Percentiles rank a stretch among this genome's conserved stretches.
phyloP scores from a whole-genome alignment of 2,329 filamentous ascomycete species.

The Lecanoromycetidae sp. region DNA sequence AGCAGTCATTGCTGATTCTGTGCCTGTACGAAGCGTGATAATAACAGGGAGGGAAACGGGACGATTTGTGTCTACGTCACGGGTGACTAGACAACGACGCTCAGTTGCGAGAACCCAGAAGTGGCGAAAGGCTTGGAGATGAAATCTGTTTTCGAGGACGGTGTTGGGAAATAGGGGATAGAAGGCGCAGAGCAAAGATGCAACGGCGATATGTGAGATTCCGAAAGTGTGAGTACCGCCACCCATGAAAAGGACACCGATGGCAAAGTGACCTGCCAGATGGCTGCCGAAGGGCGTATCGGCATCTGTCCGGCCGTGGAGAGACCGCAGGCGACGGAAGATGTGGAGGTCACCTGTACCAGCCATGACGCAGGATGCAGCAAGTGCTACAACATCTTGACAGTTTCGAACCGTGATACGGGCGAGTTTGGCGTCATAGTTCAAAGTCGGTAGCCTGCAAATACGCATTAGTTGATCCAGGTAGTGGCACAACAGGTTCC shows the following conservation, averaged over 20 bases:
- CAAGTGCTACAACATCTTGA: conserved; percentile 73
- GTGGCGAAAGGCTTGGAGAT: conserved; percentile 91
- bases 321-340: conserved; percentile 69
- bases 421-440: conserved; percentile 76
- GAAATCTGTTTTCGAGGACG: conserved; percentile 86
- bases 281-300: conserved; percentile 89
- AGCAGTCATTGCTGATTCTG: conserved; percentile 30
- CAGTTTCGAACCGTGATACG: conserved; percentile 79
- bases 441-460: conserved; percentile 47
- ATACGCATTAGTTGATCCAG: conserved; percentile 78
- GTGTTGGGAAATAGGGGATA: conserved; percentile 84
- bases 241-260: conserved; percentile 80
- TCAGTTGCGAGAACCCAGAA: conserved; percentile 94
- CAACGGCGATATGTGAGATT: conserved; percentile 75
- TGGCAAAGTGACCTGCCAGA: conserved; percentile 80
- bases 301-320: conserved; percentile 75
- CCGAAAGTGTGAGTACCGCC: conserved; percentile 88
- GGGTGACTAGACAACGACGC: conserved; percentile 72
- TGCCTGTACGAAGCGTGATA: conserved; percentile 44
- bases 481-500: conserved; percentile 72
- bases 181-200: conserved; percentile 75
- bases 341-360: conserved; percentile 82
- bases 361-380: conserved; percentile 82
- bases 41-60: conserved; percentile 63
- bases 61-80: conserved; percentile 73